Evolutionary conservation across 805 yeast species (phyloP).

Genomic region (Saturnispora hagleri): DNA sequence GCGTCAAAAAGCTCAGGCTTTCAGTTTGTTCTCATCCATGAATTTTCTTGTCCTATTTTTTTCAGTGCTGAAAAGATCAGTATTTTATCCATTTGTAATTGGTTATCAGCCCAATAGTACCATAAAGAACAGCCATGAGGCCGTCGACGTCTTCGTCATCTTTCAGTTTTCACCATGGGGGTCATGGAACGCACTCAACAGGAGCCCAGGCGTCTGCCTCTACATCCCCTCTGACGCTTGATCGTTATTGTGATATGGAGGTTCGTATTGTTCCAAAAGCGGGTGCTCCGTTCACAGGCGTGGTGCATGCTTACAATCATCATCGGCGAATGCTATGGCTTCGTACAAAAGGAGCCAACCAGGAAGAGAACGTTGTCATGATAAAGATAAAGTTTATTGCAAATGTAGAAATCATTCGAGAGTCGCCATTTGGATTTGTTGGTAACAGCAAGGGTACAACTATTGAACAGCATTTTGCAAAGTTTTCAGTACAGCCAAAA

Average conservation of each 20-base stretch:
- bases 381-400: background rate
- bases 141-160: background rate
- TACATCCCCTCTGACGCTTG: background rate
- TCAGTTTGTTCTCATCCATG: background rate
- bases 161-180: background rate
- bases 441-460: background rate
- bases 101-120: background rate
- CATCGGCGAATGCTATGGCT: conserved; percentile 3
- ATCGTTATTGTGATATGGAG: conserved; percentile 3
- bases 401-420: background rate
- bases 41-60: background rate
- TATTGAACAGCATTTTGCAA: conserved; percentile 1
- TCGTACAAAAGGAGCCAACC: background rate
- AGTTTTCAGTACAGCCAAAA: background rate
- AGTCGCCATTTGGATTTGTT: background rate
- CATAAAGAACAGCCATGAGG: background rate
- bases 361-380: background rate
- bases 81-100: background rate
- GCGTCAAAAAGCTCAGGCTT: conserved; percentile 1
- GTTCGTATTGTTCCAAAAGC: conserved; percentile 1
- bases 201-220: background rate
- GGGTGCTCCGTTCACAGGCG: background rate
- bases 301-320: conserved; percentile 3
- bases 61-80: background rate
- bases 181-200: background rate